A percentile compares a stretch with the other conserved stretches of the same genome.
These are phyloP conservation scores for Aspergillus vadensis DNA, from an alignment of 2,329 filamentous ascomycete genomes.

Conservation along the genomic window DNA sequence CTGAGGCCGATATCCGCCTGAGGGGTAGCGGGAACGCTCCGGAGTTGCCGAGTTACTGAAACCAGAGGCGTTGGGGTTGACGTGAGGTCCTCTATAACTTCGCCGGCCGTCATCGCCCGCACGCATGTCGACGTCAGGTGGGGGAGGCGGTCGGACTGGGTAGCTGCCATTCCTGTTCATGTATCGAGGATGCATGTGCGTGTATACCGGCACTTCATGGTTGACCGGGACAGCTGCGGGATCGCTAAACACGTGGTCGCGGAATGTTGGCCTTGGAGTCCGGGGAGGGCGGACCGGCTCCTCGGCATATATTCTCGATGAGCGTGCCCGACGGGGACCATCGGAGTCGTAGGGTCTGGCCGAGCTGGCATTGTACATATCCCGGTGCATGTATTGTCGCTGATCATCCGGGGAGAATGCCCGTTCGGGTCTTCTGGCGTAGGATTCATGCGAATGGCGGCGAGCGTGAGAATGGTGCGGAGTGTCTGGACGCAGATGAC, in stretches of 20 bases:
- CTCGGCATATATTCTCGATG: conserved; percentile 16
- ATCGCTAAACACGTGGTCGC: conserved; percentile 22
- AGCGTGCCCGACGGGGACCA: conserved; percentile 18
- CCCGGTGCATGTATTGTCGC: conserved; percentile 13
- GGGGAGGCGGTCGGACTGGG: conserved; percentile 25
- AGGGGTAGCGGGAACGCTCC: neutral
- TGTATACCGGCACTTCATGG: conserved; percentile 14
- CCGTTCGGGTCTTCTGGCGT: conserved; percentile 31
- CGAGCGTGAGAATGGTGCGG: conserved; percentile 28
- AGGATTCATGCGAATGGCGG: conserved; percentile 42
- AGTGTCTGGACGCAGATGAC: conserved; percentile 15
- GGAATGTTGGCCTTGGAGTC: conserved; percentile 13
- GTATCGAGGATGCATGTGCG: conserved; percentile 20
- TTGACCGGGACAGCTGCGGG: conserved; percentile 13
- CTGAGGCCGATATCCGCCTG: conserved; percentile 2
- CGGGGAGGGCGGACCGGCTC: conserved; percentile 16
- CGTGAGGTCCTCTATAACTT: conserved; percentile 26
- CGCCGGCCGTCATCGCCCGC: conserved; percentile 28
- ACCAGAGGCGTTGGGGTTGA: conserved; percentile 2
- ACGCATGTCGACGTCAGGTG: conserved; percentile 25
- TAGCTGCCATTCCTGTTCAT: conserved; percentile 16
- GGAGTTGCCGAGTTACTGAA: conserved; percentile 13
- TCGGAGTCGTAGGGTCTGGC: conserved; percentile 24
- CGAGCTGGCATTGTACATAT: conserved; percentile 9
- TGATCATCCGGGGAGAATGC: conserved; percentile 31